These are phyloP conservation scores for Zygotorulaspora florentina DNA, from an alignment of 805 yeast species.

Conservation along the genomic window DNA sequence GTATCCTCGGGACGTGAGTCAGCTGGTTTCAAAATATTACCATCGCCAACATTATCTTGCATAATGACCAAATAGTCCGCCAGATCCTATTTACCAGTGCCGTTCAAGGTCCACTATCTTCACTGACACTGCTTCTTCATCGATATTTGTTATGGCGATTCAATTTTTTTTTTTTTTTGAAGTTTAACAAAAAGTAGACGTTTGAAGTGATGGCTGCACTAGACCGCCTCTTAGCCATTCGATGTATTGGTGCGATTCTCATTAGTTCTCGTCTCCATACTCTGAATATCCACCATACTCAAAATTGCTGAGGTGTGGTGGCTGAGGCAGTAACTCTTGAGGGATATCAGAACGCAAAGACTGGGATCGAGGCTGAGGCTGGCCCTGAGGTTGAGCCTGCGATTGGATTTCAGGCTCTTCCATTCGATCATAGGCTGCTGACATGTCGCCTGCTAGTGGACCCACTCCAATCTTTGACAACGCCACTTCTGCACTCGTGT, in stretches of 20 bases:
- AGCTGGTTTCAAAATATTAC: background rate
- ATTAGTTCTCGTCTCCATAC: conserved; percentile 24
- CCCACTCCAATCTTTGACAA: conserved; percentile 80
- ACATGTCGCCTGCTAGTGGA: conserved; percentile 46
- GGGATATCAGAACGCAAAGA: background rate
- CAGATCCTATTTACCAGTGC: too few relatives aligned
- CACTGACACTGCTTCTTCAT: too few relatives aligned
- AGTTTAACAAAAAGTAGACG: too few relatives aligned
- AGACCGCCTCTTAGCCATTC: too few relatives aligned
- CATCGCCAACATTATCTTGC: conserved; percentile 10
- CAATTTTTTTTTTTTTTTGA: too few relatives aligned
- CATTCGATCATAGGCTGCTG: conserved; percentile 2
- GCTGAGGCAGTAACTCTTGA: conserved; percentile 1
- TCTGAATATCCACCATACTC: conserved; percentile 41
- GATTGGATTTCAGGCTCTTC: background rate
- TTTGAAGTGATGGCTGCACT: too few relatives aligned
- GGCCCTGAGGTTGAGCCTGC: background rate
- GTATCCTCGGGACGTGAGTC: background rate
- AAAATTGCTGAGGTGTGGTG: conserved; percentile 31
- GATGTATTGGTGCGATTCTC: too few relatives aligned
- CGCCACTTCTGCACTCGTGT: conserved; percentile 77
- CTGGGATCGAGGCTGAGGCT: background rate
- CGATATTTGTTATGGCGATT: too few relatives aligned
- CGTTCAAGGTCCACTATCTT: too few relatives aligned
- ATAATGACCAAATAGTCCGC: background rate